Evolutionary conservation across 139 green algal species (phyloP).

Genomic region (Monoraphidium neglectum): DNA sequence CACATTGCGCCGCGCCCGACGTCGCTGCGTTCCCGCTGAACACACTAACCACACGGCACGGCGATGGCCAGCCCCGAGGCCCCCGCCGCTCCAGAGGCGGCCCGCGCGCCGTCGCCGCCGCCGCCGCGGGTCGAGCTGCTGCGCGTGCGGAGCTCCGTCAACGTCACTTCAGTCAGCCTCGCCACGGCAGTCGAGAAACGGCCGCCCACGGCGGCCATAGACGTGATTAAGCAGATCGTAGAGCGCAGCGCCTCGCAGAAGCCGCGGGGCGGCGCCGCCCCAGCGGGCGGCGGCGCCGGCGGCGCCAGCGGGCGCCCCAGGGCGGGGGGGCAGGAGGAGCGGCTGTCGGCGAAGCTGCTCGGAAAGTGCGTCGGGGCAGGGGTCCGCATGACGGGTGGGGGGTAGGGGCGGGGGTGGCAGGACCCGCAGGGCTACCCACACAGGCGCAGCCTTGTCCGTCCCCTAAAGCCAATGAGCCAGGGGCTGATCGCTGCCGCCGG

Average conservation of each 20-base stretch:
- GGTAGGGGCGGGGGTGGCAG: no score
- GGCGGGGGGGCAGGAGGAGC: constrained; percentile 8
- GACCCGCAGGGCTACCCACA: no score
- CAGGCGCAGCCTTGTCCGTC: no score
- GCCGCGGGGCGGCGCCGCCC: no score
- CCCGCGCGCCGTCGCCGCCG: no score
- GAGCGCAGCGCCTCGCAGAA: not conserved
- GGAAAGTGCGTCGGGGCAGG: constrained; percentile 23
- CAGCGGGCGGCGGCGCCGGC: no score
- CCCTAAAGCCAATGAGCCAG: no score
- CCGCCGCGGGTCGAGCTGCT: not conserved
- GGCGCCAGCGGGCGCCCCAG: no score
- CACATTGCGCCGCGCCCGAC: no score
- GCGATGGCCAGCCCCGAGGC: not conserved
- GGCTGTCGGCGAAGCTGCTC: constrained; percentile 3
- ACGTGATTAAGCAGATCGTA: constrained; percentile 30
- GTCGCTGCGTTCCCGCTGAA: no score
- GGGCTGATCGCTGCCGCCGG: no score
- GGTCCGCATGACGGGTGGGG: no score
- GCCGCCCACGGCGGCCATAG: constrained; percentile 7
- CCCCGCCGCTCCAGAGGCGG: not conserved
- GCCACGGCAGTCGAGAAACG: constrained; percentile 9
- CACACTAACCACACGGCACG: not conserved
- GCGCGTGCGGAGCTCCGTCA: not conserved
- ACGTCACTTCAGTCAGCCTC: constrained; percentile 20